Base-by-base conservation (phyloP, 345 rosid species). In the Acer negundo region DNA sequence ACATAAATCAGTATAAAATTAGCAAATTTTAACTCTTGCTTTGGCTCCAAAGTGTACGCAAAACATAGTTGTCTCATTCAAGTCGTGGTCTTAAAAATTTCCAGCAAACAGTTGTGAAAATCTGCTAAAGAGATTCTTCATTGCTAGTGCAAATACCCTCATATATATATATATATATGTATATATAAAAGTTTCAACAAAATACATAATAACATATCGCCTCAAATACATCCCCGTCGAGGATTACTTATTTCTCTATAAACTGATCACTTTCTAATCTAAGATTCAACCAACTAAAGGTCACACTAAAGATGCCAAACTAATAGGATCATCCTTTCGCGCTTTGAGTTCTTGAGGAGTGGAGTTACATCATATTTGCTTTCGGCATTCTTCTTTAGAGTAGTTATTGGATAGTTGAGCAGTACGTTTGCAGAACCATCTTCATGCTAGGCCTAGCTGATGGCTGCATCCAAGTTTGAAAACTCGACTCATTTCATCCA, bases 391-490 rank as follows among this genome's bases (percentile, higher is more conserved):
- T 77, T 85, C 38, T 67, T 58, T 65, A 46, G 47, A 20, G 19
- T 65, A 28, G 9, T 9, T 15, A 17, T 26, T 7, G 10, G 49
- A 23, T 28, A 44, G 11, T 56, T 49, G 46, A 69, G 82, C 47
- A 90, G 69, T 44, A n/a, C n/a, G 83, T 71, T 69, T 84, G 81
- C 82, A 84, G 35, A 15, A 87, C 90, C 10, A 75, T 82, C 84
- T 84, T 90, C 94, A 92, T 90, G 61, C 78, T 75, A 53, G 97
- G 97, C 82, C 94, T 82, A n/a, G 66, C 8, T 0, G 86, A 79
- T 12, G 92, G 91, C 24, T 12, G 7, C 16, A 47, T 17, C n/a
- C n/a, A n/a, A n/a, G n/a, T n/a, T 84, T 85, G 82, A 92, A 90
- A 15, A 89, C 85, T 20, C 22, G 58, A 35, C 76, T 74, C 86